Base-by-base conservation (phyloP, 257 asterid species). In the Fraxinus quadrangulata region DNA sequence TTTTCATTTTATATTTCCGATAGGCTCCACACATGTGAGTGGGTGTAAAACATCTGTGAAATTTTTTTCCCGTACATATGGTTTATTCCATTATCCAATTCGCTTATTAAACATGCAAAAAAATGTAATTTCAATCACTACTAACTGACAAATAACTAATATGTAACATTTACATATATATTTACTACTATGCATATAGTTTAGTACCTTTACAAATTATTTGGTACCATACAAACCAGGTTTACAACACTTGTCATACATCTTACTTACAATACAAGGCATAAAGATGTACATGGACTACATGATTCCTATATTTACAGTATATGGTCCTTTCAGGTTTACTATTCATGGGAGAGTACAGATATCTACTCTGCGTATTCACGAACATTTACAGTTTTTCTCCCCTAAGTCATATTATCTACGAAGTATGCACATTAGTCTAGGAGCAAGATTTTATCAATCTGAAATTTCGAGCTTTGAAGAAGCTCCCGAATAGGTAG, bases 401-500 rank as follows among this genome's bases (percentile, higher is more conserved):
- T 68, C 28, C 36, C 30, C 47, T 26, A 72, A 71, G 34, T 63
- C 19, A 65, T 66, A 67, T 23, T 80, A 47, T 82, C 59, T 74
- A 78, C 78, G 61, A 33, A 42, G 45, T 65, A 37, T 73, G 63
- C 16, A 23, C 21, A 54, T 26, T 69, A 56, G 26, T 40, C 33
- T 24, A 70, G 59, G 77, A 72, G 84, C 54, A 77, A 73, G 82
- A 81, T 79, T 77, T 75, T 42, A 81, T 82, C 91, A 63, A 82
- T 54, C 79, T 49, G 74, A 81, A 82, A 30, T 81, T 85, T 68
- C 86, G 82, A 45, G 79, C 83, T 74, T 67, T 87, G 81, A 92
- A 90, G 76, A 89, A 81, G 85, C 81, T 88, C n/a, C 96, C 92
- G 45, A 88, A 75, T 45, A 89, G 80, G 80, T 78, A 88, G 84